phyloP scores from a whole-genome alignment of 2,329 filamentous ascomycete genomes.

The Microsporum audouinii region DNA sequence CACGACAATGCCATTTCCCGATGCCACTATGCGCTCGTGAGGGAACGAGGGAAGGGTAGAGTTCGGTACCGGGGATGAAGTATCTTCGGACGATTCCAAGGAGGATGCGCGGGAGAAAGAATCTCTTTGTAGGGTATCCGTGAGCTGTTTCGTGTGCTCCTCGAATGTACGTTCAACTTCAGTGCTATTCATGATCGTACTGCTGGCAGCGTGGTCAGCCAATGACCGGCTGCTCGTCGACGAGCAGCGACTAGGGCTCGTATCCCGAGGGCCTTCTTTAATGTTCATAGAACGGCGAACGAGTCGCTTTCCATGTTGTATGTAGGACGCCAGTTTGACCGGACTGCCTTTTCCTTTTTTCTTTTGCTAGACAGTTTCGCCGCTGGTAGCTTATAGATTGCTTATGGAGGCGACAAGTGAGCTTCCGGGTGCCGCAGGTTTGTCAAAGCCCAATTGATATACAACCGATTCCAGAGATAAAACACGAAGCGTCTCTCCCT shows the following conservation, averaged over 20 bases:
- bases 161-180: background rate
- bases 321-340: conserved; percentile 34
- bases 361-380: background rate
- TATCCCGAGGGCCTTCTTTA: background rate
- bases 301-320: conserved; percentile 38
- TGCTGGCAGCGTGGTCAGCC: background rate
- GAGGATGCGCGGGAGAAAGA: conserved; percentile 15
- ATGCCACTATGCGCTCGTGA: conserved; percentile 39
- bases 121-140: conserved; percentile 17
- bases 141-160: conserved; percentile 14
- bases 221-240: background rate
- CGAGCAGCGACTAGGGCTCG: background rate
- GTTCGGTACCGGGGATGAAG: conserved; percentile 17
- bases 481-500: background rate
- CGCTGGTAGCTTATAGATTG: background rate
- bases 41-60: conserved; percentile 27
- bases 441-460: background rate
- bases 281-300: conserved; percentile 25
- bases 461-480: background rate
- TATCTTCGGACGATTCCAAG: conserved; percentile 11
- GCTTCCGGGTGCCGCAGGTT: background rate
- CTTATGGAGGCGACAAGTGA: background rate
- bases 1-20: conserved; percentile 39
- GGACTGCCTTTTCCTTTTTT: background rate
- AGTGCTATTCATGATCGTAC: background rate